Evolutionary conservation across 805 yeast species (phyloP), one percentile per base, ranked within the genome.

Genomic region (Cyberlindnera amylophila): DNA sequence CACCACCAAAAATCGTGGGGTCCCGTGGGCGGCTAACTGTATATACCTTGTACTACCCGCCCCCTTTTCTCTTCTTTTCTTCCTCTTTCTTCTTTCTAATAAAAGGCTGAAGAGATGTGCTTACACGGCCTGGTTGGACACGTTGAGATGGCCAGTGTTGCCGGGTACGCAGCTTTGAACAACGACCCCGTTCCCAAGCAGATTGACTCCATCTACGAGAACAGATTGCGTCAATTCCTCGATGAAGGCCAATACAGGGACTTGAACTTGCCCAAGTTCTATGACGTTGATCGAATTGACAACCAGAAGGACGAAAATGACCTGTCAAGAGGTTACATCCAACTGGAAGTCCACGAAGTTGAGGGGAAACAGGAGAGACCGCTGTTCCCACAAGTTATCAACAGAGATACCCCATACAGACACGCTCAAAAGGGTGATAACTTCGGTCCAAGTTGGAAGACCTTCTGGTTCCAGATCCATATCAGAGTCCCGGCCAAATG

Each of bases 391-490:
- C 55, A 57, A 4, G 58, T 71, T 27, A 50, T 57, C 27, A 46
- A 36, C 10, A 36, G 45, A 13, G 35, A 43, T 5, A 44, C 49
- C 3, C 68, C 72, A 17, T 79, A 79, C 71, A 66, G 71, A 51
- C 66, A 69, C 18, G 82, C 86, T n/a, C 61, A 64, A 12, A 80
- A 79, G 50, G 95, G 93, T 17, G 82, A 86, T 52, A 65, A 71
- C 8, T 88, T 86, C 61, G 97, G 98, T 0, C 99, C 99, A 3
- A 84, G 95, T 12, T 91, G 99, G 99, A 82, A 91, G 45, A 85
- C 98, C 1, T 95, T 88, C 50, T 91, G 99, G 99, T 88, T 93
- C 64, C 75, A 79, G 52, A 66, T 91, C 16, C 64, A 71, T 12
- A 64, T 86, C 44, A 66, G 69, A n/a, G 67, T 91, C 5, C 96